A percentile compares a stretch with the other conserved stretches of the same genome.
Evolutionary conservation across 2,329 filamentous ascomycete species (phyloP).

Genomic region (Diaporthe velutina): DNA sequence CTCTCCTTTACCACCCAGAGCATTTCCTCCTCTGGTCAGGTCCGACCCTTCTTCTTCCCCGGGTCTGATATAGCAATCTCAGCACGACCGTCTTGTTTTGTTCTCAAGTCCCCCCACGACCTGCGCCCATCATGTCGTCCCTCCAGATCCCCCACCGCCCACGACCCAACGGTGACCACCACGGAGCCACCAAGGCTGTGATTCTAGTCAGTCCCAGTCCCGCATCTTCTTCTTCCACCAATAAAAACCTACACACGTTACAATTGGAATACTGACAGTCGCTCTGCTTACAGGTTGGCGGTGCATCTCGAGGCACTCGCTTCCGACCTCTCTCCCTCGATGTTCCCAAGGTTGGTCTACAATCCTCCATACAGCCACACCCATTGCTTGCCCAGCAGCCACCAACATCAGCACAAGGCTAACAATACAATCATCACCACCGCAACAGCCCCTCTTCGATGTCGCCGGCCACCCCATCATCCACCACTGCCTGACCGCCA

Average conservation of each 20-base stretch:
- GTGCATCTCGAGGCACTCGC: conserved; percentile 93
- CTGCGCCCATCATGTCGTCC: conserved; percentile 64
- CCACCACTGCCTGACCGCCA: conserved; percentile 94
- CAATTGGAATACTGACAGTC: conserved; percentile 41
- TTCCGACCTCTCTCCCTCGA: conserved; percentile 96
- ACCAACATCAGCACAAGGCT: not conserved
- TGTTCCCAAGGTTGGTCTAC: conserved; percentile 84
- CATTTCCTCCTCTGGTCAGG: not conserved
- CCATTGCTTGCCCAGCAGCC: too few relatives aligned
- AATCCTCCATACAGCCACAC: too few relatives aligned
- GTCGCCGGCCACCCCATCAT: conserved; percentile 98
- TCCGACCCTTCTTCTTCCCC: not conserved
- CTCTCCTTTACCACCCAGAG: not conserved
- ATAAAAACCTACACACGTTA: not conserved
- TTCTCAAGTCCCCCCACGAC: not conserved
- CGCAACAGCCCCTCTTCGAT: conserved; percentile 96
- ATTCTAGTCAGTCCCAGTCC: conserved; percentile 78
- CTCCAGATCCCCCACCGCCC: conserved; percentile 68
- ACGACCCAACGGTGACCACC: conserved; percentile 59
- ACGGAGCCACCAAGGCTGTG: conserved; percentile 87
- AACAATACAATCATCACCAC: not conserved
- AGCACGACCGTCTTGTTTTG: not conserved
- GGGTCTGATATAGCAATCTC: not conserved
- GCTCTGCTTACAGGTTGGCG: conserved; percentile 77
- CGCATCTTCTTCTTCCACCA: not conserved